These are phyloP conservation scores for Cladosporium cucumerinum DNA, from an alignment of 2,329 filamentous ascomycete genomes.

Conservation along the genomic window DNA sequence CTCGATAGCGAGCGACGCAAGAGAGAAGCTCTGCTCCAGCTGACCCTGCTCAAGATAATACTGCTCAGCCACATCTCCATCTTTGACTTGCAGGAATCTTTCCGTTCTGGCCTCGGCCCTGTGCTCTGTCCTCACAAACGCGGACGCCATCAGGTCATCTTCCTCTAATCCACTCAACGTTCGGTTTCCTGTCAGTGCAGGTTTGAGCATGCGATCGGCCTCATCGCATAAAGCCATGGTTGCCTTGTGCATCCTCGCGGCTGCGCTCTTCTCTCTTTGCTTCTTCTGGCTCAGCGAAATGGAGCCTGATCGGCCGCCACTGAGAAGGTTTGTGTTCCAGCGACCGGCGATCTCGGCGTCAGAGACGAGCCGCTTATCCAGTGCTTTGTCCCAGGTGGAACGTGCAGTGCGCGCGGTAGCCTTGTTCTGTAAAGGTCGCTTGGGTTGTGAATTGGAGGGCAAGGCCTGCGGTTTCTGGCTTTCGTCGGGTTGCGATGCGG, in stretches of 20 bases:
- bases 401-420: not conserved
- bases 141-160: no score
- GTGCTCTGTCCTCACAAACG: no score
- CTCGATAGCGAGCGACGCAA: no score
- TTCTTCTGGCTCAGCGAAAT: slow-evolving; percentile 8
- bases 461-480: not conserved
- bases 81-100: no score
- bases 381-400: not conserved
- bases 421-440: not conserved
- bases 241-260: slow-evolving; percentile 2
- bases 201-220: not conserved
- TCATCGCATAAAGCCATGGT: not conserved
- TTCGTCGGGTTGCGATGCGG: not conserved
- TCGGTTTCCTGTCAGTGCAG: no score
- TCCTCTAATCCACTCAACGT: no score
- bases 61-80: no score
- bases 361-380: not conserved
- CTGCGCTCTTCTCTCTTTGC: not conserved
- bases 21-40: no score
- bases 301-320: slow-evolving; percentile 3
- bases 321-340: not conserved
- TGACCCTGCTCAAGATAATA: no score
- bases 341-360: not conserved
- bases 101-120: no score
- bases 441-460: not conserved